Base-by-base conservation (phyloP, 2,329 filamentous ascomycete genomes). In the Penicillium expansum region DNA sequence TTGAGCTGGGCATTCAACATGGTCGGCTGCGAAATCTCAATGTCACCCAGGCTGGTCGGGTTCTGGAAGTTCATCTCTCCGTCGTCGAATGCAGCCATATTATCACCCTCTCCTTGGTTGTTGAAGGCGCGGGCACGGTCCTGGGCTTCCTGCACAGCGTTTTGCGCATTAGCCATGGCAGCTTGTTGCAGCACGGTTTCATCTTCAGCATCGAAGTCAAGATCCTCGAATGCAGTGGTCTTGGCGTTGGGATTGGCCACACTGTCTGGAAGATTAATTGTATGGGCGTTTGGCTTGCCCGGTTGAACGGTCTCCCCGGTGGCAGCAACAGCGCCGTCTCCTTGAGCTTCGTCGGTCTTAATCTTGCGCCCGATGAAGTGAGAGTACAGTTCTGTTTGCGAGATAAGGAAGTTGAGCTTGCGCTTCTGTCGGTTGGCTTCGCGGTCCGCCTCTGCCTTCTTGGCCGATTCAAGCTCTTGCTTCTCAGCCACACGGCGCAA, bases 31-130 rank as follows among this genome's bases (percentile, higher is more conserved):
- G 92, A 88, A 55, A 99, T 91, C 69, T 96, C 90, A 64, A 96
- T 91, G 67, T 94, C 92, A 67, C 93, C 93, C 67, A 99, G 83
- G 69, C 93, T 94, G 4, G 92, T 94, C 0, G 94, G 94, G 72
- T 99, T 97, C 78, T 99, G 94, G 81, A 99, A 99, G 78, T 99
- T 99, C 89, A 99, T 91, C 77, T 99, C 94, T 67, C 92, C 93
- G 69, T 97, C 92, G 57, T 97, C 92, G 63, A 94, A 89, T 74
- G 89, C 86, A 56, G 85, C 85, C 69, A 86, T 84, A 51, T 81
- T 79, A 2, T 55, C 56, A 29, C 52, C 60, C 43, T 86, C 80
- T 10, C 82, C 81, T 59, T 91, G 87, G 77, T 97, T 87, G 78
- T 97, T 96, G 82, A 99, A 99, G 10, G 90, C 90, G 50, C 92